A percentile compares a stretch with the other conserved stretches of the same genome.
phyloP scores from a whole-genome alignment of 2,329 filamentous ascomycete species.

The Colletotrichum horii region DNA sequence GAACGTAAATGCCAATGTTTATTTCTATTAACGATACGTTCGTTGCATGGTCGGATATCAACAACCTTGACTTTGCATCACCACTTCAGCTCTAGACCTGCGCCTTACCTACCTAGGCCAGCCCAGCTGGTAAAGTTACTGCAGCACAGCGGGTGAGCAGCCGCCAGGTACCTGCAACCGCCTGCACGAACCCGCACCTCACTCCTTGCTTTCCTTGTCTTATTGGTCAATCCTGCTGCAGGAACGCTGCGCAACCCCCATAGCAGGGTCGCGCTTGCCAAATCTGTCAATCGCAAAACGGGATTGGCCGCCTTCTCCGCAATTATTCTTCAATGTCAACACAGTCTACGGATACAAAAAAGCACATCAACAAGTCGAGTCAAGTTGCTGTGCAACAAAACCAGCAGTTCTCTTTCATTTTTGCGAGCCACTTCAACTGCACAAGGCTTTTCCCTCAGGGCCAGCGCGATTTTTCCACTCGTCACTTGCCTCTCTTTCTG shows the following conservation, averaged over 20 bases:
- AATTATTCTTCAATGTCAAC: not conserved
- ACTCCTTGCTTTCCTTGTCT: not conserved
- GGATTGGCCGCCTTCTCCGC: not conserved
- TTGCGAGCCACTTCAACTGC: not conserved
- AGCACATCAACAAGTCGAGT: not conserved
- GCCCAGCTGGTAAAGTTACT: not conserved
- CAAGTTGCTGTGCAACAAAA: not conserved
- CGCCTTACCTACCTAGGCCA: not conserved
- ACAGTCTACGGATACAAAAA: not conserved
- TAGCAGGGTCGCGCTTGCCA: not conserved
- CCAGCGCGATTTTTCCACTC: no score
- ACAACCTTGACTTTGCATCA: not conserved
- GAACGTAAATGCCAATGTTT: not conserved
- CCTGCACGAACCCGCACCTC: not conserved
- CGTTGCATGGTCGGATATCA: not conserved
- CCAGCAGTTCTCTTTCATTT: no score
- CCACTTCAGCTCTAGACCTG: not conserved
- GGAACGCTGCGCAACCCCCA: not conserved
- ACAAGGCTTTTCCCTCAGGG: no score
- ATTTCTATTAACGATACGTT: not conserved
- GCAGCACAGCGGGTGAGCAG: not conserved
- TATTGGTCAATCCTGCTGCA: not conserved
- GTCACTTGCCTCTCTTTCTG: no score
- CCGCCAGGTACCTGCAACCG: not conserved
- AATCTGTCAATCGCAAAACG: not conserved